Base-by-base conservation (phyloP, 2,329 filamentous ascomycete species). In the Diaporthe sp. region DNA sequence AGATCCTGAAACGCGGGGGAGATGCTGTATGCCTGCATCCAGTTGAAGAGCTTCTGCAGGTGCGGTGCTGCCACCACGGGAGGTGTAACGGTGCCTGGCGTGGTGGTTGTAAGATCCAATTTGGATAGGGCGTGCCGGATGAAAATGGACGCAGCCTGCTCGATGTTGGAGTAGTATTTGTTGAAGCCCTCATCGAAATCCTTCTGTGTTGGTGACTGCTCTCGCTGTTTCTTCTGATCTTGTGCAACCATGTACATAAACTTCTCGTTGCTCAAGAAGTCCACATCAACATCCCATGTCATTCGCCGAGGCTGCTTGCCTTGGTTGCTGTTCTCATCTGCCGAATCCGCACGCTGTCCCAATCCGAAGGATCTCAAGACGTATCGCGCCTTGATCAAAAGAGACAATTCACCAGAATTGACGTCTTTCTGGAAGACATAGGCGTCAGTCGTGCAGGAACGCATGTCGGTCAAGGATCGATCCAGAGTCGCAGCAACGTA, bases 241-340 rank as follows among this genome's bases (percentile, higher is more conserved):
- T 28, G 19, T 25, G 35, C 35, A 40, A 60, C 57, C 33, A 60
- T 38, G 0, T 67, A 33, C 22, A 67, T 30, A 12, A 77, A 61
- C 35, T 71, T 33, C 17, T 60, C 47, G 8, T 68, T 58, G 22
- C 42, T 54, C 6, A 75, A 13, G 35, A 71, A 64, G 22, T 77
- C 75, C 5, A 64, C 72, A 40, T 77, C 72, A 9, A 69, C 17
- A 17, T 75, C 66, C 76, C 74, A 77, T 5, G 68, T 67, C 17
- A 77, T 58, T 17, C 58, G 70, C 40, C 74, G 73, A 9, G 72
- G 74, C 54, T 66, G 72, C 47, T 76, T 77, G n/a, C 64, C 68
- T 17, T 71, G 72, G 3, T 47, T 52, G 17, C 67, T 54, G 9
- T 19, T 40, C 12, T 70, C 55, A 17, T 71, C 76, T 15, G 22